phyloP scores from a whole-genome alignment of 1,284 basidiomycete genomes.

The Clitocybe nebularis region DNA sequence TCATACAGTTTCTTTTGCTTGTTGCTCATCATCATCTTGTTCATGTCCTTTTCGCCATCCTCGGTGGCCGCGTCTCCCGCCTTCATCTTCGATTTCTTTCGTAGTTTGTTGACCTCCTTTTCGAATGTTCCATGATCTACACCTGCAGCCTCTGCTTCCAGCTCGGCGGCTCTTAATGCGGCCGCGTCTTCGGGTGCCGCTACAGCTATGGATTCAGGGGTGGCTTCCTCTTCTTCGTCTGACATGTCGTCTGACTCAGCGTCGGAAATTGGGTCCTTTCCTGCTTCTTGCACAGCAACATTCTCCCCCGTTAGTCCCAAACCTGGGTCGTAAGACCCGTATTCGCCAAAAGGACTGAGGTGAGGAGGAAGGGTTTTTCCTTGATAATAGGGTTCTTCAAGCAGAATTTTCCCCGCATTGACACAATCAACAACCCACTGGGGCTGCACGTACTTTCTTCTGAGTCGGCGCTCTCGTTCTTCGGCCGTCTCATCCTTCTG shows the following conservation, averaged over 20 bases:
- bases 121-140: constrained; percentile 84
- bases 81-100: constrained; percentile 49
- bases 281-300: constrained; percentile 25
- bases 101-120: constrained; percentile 69
- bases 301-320: constrained; percentile 30
- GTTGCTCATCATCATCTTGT: constrained; percentile 98
- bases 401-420: constrained; percentile 81
- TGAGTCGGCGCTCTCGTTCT: constrained; percentile 59
- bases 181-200: constrained; percentile 53
- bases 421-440: constrained; percentile 98
- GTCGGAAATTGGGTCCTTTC: too few species aligned
- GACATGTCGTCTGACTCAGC: constrained; percentile 24
- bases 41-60: constrained; percentile 81
- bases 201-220: constrained; percentile 26
- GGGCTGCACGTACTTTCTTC: constrained; percentile 91
- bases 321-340: constrained; percentile 75
- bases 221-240: constrained; percentile 9
- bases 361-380: constrained; percentile 92
- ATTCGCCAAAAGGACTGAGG: constrained; percentile 91
- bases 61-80: constrained; percentile 23
- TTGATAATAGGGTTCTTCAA: constrained; percentile 85
- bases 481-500: constrained; percentile 49
- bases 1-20: constrained; percentile 96
- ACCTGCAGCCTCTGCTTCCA: constrained; percentile 90
- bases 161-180: constrained; percentile 83